Conservation (phyloP, 148 eudicot species). For the Fagopyrum tataricum region DNA sequence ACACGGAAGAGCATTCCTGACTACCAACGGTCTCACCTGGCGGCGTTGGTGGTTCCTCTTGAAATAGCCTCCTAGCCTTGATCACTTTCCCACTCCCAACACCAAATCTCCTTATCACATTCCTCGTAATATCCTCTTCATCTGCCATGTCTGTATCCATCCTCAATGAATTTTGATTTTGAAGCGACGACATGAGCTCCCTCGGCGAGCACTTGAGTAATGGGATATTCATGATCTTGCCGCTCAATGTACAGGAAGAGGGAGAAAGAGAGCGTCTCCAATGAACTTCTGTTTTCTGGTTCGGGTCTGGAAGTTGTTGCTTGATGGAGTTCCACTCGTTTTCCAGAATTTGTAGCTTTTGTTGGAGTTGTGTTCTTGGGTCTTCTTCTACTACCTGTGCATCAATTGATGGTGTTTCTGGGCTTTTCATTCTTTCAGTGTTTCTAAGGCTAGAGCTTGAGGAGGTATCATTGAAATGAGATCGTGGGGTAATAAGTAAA, state of each 20-base stretch:
- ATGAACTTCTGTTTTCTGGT: neutral
- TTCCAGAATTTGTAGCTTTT: neutral
- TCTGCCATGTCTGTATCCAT: neutral
- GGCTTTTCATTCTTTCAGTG: neutral
- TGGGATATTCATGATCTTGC: neutral
- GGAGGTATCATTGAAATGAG: neutral
- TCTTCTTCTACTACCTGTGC: neutral
- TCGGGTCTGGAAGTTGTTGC: neutral
- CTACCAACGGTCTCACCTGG: neutral
- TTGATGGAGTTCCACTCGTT: conserved; percentile 2
- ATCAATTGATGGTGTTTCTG: neutral
- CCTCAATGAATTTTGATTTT: neutral
- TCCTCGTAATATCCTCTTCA: neutral
- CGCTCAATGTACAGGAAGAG: neutral
- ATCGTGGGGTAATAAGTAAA: neutral
- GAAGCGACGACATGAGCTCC: neutral
- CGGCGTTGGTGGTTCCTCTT: neutral
- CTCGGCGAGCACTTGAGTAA: neutral
- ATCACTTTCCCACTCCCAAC: neutral
- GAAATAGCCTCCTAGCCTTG: neutral
- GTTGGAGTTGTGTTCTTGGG: conserved; percentile 5
- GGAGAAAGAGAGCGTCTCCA: neutral
- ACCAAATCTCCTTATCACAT: neutral
- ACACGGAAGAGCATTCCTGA: neutral
- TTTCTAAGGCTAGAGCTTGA: too few species aligned